Conservation (phyloP, 208 protist genomes). For the Acanthamoeba sp. region DNA sequence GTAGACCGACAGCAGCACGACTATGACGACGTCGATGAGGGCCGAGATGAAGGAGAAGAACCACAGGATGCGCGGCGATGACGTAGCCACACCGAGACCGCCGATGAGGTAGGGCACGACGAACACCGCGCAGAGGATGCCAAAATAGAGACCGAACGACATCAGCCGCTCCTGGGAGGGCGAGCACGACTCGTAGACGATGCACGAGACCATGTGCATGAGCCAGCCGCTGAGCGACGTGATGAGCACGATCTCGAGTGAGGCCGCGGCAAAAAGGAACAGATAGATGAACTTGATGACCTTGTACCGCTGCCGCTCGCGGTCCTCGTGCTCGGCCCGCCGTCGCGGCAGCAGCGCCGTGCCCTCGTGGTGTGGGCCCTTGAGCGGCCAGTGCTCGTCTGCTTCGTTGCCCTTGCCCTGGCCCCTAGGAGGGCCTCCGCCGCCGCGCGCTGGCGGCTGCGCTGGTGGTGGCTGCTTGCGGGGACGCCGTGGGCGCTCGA, state of each 20-base stretch:
- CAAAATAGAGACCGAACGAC: slow-evolving; percentile 39
- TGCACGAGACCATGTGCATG: slow-evolving; percentile 54
- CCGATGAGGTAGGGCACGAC: slow-evolving; percentile 31
- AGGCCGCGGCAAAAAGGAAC: not conserved
- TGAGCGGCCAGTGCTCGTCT: slow-evolving; percentile 1
- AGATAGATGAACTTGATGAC: slow-evolving; percentile 52
- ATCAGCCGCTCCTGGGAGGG: not conserved
- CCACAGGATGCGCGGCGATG: slow-evolving; percentile 33
- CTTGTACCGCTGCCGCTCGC: not conserved
- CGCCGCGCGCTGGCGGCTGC: not conserved
- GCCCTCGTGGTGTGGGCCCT: not conserved
- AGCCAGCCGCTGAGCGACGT: not conserved
- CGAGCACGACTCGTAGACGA: slow-evolving; percentile 17
- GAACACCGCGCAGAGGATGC: not conserved
- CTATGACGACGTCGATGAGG: slow-evolving; percentile 15
- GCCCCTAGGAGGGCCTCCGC: too few relatives aligned
- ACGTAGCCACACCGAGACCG: not conserved
- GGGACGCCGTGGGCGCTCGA: slow-evolving; percentile 2
- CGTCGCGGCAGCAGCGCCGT: not conserved
- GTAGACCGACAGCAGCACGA: not conserved
- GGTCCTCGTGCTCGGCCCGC: not conserved
- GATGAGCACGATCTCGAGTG: slow-evolving; percentile 28
- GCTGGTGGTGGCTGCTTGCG: not conserved
- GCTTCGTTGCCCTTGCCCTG: not conserved
- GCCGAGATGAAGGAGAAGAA: slow-evolving; percentile 32